These are phyloP conservation scores for Cystobasidiaceae sp. DNA, from an alignment of 1,284 basidiomycete species.

Conservation along the genomic window DNA sequence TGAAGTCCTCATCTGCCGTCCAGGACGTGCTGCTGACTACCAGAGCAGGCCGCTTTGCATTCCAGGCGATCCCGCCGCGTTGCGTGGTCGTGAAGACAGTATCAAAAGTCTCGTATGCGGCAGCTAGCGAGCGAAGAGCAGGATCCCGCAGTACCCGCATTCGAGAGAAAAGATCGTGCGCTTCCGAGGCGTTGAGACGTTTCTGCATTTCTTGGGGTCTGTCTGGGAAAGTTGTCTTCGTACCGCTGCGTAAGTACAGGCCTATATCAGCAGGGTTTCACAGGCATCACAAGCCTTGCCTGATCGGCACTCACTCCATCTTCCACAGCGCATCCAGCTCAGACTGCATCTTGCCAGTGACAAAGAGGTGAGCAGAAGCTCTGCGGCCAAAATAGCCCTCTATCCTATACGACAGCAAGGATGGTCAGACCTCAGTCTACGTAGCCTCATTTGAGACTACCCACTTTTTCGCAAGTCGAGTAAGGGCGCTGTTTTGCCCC, in stretches of 20 bases:
- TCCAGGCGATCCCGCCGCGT: conserved; percentile 37
- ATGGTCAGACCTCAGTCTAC: not conserved
- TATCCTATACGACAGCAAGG: conserved; percentile 55
- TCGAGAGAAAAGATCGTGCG: conserved; percentile 56
- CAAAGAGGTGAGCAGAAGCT: conserved; percentile 89
- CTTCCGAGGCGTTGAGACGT: conserved; percentile 41
- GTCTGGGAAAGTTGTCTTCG: conserved; percentile 74
- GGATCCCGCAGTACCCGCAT: conserved; percentile 45
- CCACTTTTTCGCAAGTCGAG: conserved; percentile 67
- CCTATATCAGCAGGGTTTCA: not conserved
- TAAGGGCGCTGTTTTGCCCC: conserved; percentile 62
- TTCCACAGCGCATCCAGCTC: conserved; percentile 68
- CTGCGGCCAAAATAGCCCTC: conserved; percentile 68
- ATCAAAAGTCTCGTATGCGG: conserved; percentile 16
- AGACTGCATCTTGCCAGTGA: conserved; percentile 79
- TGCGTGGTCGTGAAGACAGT: conserved; percentile 34
- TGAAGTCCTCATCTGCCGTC: conserved; percentile 97
- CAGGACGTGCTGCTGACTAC: conserved; percentile 91
- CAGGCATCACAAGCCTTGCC: not conserved
- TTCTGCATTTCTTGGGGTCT: conserved; percentile 76
- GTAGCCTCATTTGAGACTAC: conserved; percentile 30
- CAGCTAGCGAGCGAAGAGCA: conserved; percentile 45
- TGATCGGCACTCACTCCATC: conserved; percentile 59
- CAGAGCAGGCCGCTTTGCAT: conserved; percentile 54
- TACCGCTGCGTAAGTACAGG: conserved; percentile 56